Evolutionary conservation across 1,139 yeast genomes (phyloP).

Genomic region (Kluyveromyces sp.): DNA sequence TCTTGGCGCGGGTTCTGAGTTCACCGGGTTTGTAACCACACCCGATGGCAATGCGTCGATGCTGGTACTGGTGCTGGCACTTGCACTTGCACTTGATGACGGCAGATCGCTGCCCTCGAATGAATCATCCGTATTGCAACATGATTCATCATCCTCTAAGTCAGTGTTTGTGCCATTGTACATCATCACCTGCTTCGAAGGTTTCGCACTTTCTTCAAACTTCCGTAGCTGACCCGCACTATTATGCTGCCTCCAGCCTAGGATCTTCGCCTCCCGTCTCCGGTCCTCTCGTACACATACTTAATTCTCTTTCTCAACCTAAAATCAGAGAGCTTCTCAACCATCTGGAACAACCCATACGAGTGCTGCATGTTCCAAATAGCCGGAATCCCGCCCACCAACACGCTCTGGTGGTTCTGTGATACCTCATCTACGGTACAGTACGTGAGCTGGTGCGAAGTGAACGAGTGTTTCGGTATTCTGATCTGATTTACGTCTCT

Average conservation of each 20-base stretch:
- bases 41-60: too few species aligned
- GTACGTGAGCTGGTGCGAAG: slow-evolving; percentile 56
- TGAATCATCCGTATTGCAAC: background rate
- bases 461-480: slow-evolving; percentile 43
- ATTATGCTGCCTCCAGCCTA: slow-evolving; percentile 1
- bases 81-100: too few species aligned
- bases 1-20: too few species aligned
- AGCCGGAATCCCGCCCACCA: slow-evolving; percentile 61
- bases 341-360: slow-evolving; percentile 14
- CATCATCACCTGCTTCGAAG: background rate
- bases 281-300: slow-evolving; percentile 9
- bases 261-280: background rate
- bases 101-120: background rate
- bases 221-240: background rate
- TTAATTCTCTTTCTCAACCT: slow-evolving; percentile 13
- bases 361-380: slow-evolving; percentile 46
- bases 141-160: background rate
- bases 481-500: slow-evolving; percentile 4
- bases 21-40: too few species aligned
- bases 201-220: background rate
- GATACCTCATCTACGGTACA: slow-evolving; percentile 45
- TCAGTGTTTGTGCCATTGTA: background rate
- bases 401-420: slow-evolving; percentile 40
- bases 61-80: too few species aligned
- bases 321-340: slow-evolving; percentile 23